Conservation (phyloP, 2,329 filamentous ascomycete species). For the Lasiodiplodia sp. region DNA sequence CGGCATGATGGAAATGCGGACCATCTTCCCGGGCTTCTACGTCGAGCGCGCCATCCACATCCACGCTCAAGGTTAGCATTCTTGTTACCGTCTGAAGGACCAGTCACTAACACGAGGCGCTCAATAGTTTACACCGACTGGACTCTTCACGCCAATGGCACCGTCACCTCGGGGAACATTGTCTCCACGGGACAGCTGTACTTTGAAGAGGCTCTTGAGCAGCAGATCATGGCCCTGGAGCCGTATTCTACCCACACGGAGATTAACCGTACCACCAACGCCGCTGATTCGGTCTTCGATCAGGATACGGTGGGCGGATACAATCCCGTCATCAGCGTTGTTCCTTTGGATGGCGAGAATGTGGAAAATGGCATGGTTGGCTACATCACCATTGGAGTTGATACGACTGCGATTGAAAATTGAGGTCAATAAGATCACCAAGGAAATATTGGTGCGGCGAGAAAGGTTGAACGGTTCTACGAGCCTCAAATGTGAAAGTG, state of each 20-base stretch:
- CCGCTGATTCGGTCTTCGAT: conserved; percentile 35
- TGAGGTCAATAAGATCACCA: not conserved
- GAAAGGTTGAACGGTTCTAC: too few species aligned
- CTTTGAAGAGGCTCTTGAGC: conserved; percentile 40
- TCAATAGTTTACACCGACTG: conserved; percentile 34
- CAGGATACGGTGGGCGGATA: conserved; percentile 32
- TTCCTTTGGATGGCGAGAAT: conserved; percentile 45
- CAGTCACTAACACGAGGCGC: not conserved
- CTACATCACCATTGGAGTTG: conserved; percentile 47
- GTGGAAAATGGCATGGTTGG: conserved; percentile 46
- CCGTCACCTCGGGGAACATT: conserved; percentile 40
- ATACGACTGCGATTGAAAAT: conserved; percentile 29
- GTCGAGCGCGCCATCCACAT: conserved; percentile 37
- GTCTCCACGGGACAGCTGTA: conserved; percentile 46
- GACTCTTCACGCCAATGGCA: conserved; percentile 38
- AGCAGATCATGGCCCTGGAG: conserved; percentile 45
- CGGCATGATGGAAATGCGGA: conserved; percentile 40
- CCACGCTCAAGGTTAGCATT: conserved; percentile 33
- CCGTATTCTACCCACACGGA: conserved; percentile 45
- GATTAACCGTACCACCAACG: conserved; percentile 48
- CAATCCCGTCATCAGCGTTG: conserved; percentile 37
- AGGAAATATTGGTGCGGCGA: too few species aligned
- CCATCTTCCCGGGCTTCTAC: conserved; percentile 39
- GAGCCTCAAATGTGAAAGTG: too few species aligned
- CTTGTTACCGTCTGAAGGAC: too few species aligned